Percentiles rank a stretch among this genome's conserved stretches.
Conservation (phyloP, 2,329 filamentous ascomycete genomes). For the Colletotrichum kahawae region DNA sequence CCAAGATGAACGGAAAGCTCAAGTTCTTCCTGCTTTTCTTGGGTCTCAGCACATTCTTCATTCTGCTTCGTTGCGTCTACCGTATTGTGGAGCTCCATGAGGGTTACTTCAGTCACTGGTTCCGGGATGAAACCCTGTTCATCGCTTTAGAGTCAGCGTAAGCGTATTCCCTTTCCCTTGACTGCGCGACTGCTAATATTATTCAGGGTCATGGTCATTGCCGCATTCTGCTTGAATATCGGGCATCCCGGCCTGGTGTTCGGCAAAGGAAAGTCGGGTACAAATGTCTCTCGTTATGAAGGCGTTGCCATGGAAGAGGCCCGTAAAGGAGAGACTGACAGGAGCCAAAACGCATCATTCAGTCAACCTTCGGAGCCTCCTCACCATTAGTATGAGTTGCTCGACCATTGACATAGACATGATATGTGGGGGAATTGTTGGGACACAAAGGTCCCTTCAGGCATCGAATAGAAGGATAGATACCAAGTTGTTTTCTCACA, state of each 20-base stretch:
- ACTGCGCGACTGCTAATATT: not conserved
- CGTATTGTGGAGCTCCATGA: conserved; percentile 63
- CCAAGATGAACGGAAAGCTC: conserved; percentile 39
- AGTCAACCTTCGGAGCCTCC: not conserved
- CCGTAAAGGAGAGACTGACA: not conserved
- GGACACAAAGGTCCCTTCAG: not conserved
- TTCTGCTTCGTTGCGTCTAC: conserved; percentile 63
- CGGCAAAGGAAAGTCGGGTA: not conserved
- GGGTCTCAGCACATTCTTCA: conserved; percentile 54
- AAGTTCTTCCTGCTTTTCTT: conserved; percentile 55
- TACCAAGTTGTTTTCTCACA: not conserved
- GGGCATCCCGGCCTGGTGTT: conserved; percentile 15
- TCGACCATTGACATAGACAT: fast-evolving
- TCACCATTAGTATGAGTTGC: fast-evolving
- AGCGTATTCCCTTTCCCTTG: not conserved
- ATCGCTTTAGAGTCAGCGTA: conserved; percentile 46
- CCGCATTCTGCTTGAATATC: not conserved
- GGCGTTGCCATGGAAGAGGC: not conserved
- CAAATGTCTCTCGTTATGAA: not conserved
- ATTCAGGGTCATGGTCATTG: conserved; percentile 3
- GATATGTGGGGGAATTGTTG: fast-evolving
- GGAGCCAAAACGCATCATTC: not conserved
- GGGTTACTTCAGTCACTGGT: conserved; percentile 57
- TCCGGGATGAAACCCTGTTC: conserved; percentile 47
- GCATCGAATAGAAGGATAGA: not conserved